These are phyloP conservation scores for Aspergillus cejpii DNA, from an alignment of 2,329 filamentous ascomycete genomes.

Conservation along the genomic window DNA sequence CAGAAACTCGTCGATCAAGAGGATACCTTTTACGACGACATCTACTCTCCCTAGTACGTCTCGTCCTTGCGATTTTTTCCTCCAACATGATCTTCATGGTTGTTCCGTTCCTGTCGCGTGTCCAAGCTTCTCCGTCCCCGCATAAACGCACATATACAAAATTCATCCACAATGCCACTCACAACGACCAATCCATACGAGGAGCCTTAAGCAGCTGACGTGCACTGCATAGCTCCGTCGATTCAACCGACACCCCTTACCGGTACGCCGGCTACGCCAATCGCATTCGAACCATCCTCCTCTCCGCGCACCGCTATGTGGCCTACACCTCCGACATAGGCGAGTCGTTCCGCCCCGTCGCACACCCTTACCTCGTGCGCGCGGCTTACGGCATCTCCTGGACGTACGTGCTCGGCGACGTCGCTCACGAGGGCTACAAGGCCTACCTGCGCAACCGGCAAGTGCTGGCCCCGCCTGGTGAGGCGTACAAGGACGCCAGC, in stretches of 20 bases:
- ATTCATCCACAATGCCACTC: not conserved
- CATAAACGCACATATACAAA: conserved; percentile 1
- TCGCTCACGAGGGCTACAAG: conserved; percentile 90
- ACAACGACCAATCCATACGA: too few relatives aligned
- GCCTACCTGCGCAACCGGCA: conserved; percentile 82
- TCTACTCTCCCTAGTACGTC: conserved; percentile 72
- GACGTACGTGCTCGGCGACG: conserved; percentile 86
- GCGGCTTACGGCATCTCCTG: conserved; percentile 86
- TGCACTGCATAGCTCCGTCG: conserved; percentile 57
- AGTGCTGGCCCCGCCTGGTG: conserved; percentile 60
- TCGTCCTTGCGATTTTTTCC: not conserved
- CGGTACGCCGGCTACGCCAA: conserved; percentile 91
- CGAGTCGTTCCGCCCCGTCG: conserved; percentile 89
- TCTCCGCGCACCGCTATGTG: conserved; percentile 89
- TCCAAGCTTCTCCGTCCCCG: conserved; percentile 3
- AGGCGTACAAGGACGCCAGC: conserved; percentile 40
- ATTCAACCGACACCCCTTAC: conserved; percentile 76
- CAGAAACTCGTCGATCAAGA: conserved; percentile 55
- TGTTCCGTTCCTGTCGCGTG: not conserved
- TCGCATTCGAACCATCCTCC: conserved; percentile 75
- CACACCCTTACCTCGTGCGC: conserved; percentile 74
- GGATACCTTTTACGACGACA: conserved; percentile 67
- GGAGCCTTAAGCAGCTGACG: conserved; percentile 13
- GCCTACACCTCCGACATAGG: conserved; percentile 96
- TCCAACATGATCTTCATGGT: conserved; percentile 1